Evolutionary conservation across 768 basidiomycete species (phyloP).

Genomic region (Pulveroboletus frians): DNA sequence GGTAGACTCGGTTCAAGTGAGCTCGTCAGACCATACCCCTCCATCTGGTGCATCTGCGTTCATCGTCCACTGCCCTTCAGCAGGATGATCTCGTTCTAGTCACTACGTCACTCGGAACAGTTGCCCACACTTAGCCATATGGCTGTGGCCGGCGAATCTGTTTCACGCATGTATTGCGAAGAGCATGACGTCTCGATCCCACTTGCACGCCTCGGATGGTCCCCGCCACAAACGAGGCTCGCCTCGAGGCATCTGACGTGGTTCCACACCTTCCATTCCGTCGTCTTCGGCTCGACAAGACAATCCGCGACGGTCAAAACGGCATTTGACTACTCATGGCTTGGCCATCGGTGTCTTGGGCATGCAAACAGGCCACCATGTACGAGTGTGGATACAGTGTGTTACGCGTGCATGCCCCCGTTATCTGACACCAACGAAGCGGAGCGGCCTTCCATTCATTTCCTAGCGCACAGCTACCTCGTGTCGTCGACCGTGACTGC

Average conservation of each 20-base stretch:
- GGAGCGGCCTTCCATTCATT: constrained; percentile 25
- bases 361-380: constrained; percentile 4
- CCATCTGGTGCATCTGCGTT: too few species aligned
- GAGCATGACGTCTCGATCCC: constrained; percentile 2
- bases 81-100: too few species aligned
- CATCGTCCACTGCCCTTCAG: too few species aligned
- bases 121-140: not conserved
- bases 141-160: not conserved
- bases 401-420: constrained; percentile 7
- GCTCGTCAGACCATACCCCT: too few species aligned
- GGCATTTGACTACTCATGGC: not conserved
- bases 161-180: not conserved
- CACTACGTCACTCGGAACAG: too few species aligned
- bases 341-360: not conserved
- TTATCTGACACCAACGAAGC: constrained; percentile 9
- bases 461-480: constrained; percentile 23
- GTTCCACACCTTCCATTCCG: constrained; percentile 18
- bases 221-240: constrained; percentile 20
- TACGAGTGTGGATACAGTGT: constrained; percentile 1
- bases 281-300: not conserved
- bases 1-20: too few species aligned
- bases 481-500: constrained; percentile 18
- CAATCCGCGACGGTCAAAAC: constrained; percentile 4
- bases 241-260: constrained; percentile 27
- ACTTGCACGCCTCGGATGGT: not conserved